Evolutionary conservation across 768 basidiomycete genomes (phyloP).

Genomic region (Suillus fuscotomentosus): DNA sequence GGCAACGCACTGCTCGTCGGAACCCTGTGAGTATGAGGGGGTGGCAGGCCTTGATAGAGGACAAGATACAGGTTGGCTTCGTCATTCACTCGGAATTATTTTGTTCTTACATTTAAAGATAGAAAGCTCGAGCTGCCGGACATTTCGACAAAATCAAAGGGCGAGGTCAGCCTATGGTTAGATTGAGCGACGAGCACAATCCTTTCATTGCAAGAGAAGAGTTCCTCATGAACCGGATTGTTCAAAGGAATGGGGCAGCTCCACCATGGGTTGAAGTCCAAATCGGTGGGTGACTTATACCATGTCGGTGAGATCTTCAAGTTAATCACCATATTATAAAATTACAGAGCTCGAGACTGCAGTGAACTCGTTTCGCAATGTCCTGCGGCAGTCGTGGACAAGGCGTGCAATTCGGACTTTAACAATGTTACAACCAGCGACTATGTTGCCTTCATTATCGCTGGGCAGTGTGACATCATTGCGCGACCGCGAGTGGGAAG

Average conservation of each 20-base stretch:
- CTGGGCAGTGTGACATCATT: conserved; percentile 39
- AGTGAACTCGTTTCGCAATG: conserved; percentile 57
- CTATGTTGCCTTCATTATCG: conserved; percentile 36
- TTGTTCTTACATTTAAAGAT: conserved; percentile 6
- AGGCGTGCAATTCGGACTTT: conserved; percentile 69
- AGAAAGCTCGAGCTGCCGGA: conserved; percentile 69
- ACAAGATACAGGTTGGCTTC: conserved; percentile 67
- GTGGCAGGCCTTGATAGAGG: conserved; percentile 75
- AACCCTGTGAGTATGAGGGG: conserved; percentile 70
- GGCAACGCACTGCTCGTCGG: conserved; percentile 25
- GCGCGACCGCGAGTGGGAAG: conserved; percentile 71
- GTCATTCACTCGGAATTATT: background rate
- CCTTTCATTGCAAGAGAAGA: conserved; percentile 75
- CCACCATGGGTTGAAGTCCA: conserved; percentile 89
- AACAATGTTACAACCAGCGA: conserved; percentile 41
- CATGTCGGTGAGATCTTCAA: background rate
- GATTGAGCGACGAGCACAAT: conserved; percentile 48
- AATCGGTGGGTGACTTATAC: conserved; percentile 43
- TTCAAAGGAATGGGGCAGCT: conserved; percentile 77
- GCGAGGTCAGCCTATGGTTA: conserved; percentile 50
- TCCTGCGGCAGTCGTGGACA: conserved; percentile 69
- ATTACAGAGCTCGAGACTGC: conserved; percentile 64
- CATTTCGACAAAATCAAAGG: conserved; percentile 74
- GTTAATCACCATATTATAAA: conserved; percentile 6
- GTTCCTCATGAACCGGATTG: conserved; percentile 83